Evolutionary conservation across 2,329 filamentous ascomycete genomes (phyloP), one percentile per base, ranked within the genome.

Genomic region (Cladophialophora exuberans): DNA sequence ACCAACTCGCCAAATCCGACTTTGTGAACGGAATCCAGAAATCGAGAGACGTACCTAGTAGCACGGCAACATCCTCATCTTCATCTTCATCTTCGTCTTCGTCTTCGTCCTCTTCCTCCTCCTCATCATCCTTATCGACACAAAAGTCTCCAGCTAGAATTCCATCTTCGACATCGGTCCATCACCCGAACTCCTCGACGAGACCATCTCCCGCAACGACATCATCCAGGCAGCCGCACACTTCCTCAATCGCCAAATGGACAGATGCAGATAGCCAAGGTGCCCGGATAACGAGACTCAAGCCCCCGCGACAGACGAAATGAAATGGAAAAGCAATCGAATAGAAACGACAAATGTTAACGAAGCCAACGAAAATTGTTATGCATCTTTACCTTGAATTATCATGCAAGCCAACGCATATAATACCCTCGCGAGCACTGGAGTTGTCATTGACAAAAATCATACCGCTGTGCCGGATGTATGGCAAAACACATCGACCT

Each of bases 221-320:
- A n/a, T n/a, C n/a, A n/a, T n/a, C n/a, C n/a, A n/a, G n/a, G n/a
- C n/a, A 2, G 4, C 18, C 6, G 5, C 33, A 3, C 25, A 18
- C 28, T 20, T 33, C 44, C 9, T 23, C 17, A 15, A 25, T 26
- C 13, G 25, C 44, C 15, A 39, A 30, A 17, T 43, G 45, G 35
- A 22, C 46, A 6, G 46, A 49, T n/a, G 23, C 23, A 11, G 46
- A 49, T 13, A 38, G 26, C 33, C 46, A 31, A 17, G 45, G 45
- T 3, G 53, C 53, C 18, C 13, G 46, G 31, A 56, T 56, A 38
- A 56, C 53, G 15, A 45, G 53, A n/a, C 41, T 56, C 20, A 56
- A 51, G n/a, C 53, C 53, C 5, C 53, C 47, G 5, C n/a, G 36
- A 23, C 36, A 51, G 28, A 26, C 38, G 23, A 51, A 51, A 25